These are phyloP conservation scores for Globisporangium spinosum DNA, from an alignment of 352 stramenopile genomes.

Conservation along the genomic window DNA sequence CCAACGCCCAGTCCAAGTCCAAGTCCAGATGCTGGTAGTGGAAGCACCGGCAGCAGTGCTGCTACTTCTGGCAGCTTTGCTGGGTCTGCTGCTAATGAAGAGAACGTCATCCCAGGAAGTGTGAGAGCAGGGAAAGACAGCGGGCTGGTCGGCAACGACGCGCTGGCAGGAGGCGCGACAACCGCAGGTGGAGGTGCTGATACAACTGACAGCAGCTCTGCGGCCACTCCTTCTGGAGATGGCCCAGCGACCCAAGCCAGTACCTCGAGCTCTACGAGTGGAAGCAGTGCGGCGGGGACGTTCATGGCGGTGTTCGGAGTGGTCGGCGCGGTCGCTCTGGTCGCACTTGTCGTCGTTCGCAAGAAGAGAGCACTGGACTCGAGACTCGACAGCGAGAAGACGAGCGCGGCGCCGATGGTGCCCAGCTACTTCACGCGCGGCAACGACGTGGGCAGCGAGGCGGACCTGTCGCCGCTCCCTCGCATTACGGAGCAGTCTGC, in stretches of 20 bases:
- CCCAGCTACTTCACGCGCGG: constrained; percentile 39
- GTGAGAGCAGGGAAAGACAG: constrained; percentile 3
- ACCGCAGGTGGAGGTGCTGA: constrained; percentile 20
- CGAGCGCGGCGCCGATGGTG: constrained; percentile 26
- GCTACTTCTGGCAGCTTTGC: not conserved
- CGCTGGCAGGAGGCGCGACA: constrained; percentile 7
- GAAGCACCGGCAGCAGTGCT: not conserved
- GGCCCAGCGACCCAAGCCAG: constrained; percentile 16
- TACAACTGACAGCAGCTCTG: constrained; percentile 16
- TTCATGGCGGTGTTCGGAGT: constrained; percentile 51
- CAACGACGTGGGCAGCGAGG: constrained; percentile 23
- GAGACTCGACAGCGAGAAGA: constrained; percentile 43
- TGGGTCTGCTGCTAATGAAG: constrained; percentile 13
- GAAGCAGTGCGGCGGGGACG: constrained; percentile 33
- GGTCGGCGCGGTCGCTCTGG: constrained; percentile 33
- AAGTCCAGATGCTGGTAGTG: not conserved
- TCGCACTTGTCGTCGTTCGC: constrained; percentile 48
- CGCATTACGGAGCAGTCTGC: constrained; percentile 11
- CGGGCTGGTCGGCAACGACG: constrained; percentile 2
- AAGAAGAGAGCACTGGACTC: constrained; percentile 46
- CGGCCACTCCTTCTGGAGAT: not conserved
- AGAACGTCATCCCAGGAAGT: constrained; percentile 13
- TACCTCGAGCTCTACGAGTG: constrained; percentile 30
- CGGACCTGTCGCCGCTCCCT: constrained; percentile 27
- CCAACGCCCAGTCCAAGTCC: constrained; percentile 7